Evolutionary conservation across 2,329 filamentous ascomycete species (phyloP), one percentile per base, ranked within the genome.

Genomic region (Neonectria ditissima): DNA sequence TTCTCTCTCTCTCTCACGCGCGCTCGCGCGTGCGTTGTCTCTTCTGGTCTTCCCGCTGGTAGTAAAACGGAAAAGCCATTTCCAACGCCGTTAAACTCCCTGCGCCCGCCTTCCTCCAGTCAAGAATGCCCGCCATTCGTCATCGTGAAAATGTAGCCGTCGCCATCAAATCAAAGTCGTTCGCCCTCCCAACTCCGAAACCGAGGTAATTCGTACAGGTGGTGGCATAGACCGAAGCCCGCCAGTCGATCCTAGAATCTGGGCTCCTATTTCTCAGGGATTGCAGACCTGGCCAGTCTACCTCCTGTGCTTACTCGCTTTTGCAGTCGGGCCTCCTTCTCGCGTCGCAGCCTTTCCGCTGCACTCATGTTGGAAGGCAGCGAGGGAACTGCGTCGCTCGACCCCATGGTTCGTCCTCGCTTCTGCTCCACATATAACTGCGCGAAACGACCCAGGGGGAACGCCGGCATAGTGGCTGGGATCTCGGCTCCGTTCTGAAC

Each of bases 401-500:
- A 88, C 75, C 78, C 80, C 30, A 80, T 77, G 5, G 68, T 69
- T 66, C 85, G 81, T 59, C 84, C 80, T 63, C 86, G 82, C 77
- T 90, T 97, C 80, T 94, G 89, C 69, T 97, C 94, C 51, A 98
- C 83, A 73, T 97, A 99, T 34, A 92, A 79, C 74, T 92, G 90
- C 2, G 96, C 95, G 50, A 90, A 91, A 10, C 88, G 84, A 64
- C 93, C 94, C 11, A 99, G 85, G 1, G 94, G 93, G 69, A 98
- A 94, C 0, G 93, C 91, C 1, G 94, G 92, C 64, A 92, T 84
- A 2, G 88, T 82, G 1, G 83, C 76, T 0, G 96, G 95, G 34
- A 98, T 91, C 66, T 97, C 92, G 4, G 94, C 94, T 16, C 96
- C 96, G 74, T 99, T 98, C 73, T 98, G 97, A 14, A 97, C 84